Percentiles rank a stretch among this genome's conserved stretches.
phyloP scores from a whole-genome alignment of 2,329 filamentous ascomycete genomes.

The Aaosphaeria arxii region DNA sequence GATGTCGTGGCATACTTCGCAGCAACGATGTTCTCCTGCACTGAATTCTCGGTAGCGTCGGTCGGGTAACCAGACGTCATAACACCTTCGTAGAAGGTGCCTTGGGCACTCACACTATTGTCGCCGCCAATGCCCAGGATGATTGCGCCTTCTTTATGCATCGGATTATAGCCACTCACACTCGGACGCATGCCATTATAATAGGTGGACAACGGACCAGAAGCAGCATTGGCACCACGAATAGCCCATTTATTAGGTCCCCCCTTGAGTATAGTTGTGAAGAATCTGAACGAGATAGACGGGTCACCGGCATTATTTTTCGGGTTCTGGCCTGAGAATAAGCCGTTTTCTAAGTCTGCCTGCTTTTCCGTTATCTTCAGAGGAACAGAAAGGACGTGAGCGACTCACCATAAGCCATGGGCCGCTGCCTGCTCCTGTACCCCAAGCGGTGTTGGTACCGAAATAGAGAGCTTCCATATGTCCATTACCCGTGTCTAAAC shows the following conservation, averaged over 20 bases:
- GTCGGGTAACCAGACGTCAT: conserved; percentile 63
- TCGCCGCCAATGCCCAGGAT: conserved; percentile 71
- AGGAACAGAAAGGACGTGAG: too few species aligned
- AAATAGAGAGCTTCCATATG: too few species aligned
- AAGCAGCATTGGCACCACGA: conserved; percentile 55
- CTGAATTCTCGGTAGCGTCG: conserved; percentile 56
- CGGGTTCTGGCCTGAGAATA: too few species aligned
- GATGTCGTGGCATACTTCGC: conserved; percentile 53
- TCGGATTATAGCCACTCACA: conserved; percentile 55
- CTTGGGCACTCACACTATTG: conserved; percentile 58
- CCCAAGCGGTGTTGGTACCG: too few species aligned
- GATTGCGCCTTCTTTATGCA: conserved; percentile 64
- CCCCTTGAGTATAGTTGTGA: conserved; percentile 59
- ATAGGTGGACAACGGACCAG: conserved; percentile 56
- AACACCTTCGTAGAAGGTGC: conserved; percentile 64
- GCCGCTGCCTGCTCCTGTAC: too few species aligned
- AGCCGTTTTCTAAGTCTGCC: too few species aligned
- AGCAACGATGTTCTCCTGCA: conserved; percentile 60
- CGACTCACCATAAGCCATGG: too few species aligned
- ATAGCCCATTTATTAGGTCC: conserved; percentile 57
- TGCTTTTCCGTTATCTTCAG: too few species aligned
- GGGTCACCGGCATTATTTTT: too few species aligned
- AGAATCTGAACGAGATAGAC: conserved; percentile 37
- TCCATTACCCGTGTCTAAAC: too few species aligned
- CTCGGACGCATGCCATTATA: conserved; percentile 57